A percentile compares a stretch with the other conserved stretches of the same genome.
Conservation (phyloP, 1,139 yeast genomes). For the Yamadazyma songkhlaensis region DNA sequence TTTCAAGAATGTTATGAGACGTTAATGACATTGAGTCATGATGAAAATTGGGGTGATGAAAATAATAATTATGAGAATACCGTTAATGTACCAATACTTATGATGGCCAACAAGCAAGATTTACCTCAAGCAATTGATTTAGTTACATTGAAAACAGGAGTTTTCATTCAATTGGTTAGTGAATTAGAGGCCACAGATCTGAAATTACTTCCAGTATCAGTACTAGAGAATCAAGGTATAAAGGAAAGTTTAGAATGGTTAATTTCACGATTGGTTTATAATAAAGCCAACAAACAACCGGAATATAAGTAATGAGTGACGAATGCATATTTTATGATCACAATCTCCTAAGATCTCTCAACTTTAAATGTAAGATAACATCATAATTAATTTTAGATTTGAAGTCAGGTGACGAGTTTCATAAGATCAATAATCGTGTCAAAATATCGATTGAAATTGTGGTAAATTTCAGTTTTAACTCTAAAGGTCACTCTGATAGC, state of each 20-base stretch:
- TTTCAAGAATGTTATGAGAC: slow-evolving; percentile 79
- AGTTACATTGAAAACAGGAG: slow-evolving; percentile 77
- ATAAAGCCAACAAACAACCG: slow-evolving; percentile 75
- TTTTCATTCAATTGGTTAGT: slow-evolving; percentile 74
- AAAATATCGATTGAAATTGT: no score
- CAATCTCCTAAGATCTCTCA: no score
- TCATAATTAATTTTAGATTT: no score
- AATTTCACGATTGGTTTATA: slow-evolving; percentile 69
- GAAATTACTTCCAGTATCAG: slow-evolving; percentile 85
- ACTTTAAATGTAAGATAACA: no score
- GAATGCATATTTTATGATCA: background rate
- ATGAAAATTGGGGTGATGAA: slow-evolving; percentile 43
- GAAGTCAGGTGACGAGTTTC: no score
- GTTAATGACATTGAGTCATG: slow-evolving; percentile 44
- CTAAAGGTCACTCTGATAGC: no score
- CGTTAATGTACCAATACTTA: slow-evolving; percentile 78
- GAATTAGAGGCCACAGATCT: slow-evolving; percentile 87
- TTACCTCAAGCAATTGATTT: slow-evolving; percentile 69
- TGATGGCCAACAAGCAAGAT: slow-evolving; percentile 96
- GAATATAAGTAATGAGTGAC: slow-evolving; percentile 28
- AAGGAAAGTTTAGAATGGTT: slow-evolving; percentile 89
- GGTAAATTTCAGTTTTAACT: no score
- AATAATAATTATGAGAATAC: slow-evolving; percentile 40
- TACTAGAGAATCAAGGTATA: slow-evolving; percentile 83
- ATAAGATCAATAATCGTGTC: no score